Conservation (phyloP, 768 basidiomycete species). For the Psilocybe cyanescens region DNA sequence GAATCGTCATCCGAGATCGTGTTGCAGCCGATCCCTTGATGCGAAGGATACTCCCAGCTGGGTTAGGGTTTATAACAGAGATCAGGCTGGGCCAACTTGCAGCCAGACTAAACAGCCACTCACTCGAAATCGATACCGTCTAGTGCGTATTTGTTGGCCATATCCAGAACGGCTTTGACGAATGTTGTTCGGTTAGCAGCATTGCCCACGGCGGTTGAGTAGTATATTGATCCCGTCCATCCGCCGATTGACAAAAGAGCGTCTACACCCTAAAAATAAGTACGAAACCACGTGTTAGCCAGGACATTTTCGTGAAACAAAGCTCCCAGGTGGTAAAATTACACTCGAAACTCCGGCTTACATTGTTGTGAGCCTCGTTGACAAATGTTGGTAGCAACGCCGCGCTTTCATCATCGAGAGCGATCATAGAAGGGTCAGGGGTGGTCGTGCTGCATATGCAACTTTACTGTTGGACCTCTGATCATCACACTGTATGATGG, state of each 20-base stretch:
- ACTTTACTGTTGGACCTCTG: too few relatives aligned
- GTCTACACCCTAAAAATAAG: constrained; percentile 48
- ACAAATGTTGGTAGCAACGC: constrained; percentile 60
- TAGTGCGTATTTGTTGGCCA: constrained; percentile 53
- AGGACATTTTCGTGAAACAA: neutral
- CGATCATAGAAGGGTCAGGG: constrained; percentile 33
- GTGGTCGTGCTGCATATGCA: constrained; percentile 36
- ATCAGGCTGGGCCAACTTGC: neutral
- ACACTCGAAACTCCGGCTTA: constrained; percentile 20
- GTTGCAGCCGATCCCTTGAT: constrained; percentile 75
- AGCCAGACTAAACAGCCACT: constrained; percentile 14
- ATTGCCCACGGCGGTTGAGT: constrained; percentile 63
- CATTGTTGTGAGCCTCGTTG: constrained; percentile 43
- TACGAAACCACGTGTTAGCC: neutral
- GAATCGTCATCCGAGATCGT: constrained; percentile 61
- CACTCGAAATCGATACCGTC: constrained; percentile 65
- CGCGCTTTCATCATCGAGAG: constrained; percentile 46
- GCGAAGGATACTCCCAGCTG: constrained; percentile 85
- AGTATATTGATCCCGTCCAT: constrained; percentile 68
- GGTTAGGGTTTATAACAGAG: neutral
- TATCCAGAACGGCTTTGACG: constrained; percentile 54
- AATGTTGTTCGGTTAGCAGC: constrained; percentile 63
- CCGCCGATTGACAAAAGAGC: constrained; percentile 70
- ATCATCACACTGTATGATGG: too few relatives aligned
- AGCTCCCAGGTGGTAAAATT: too few relatives aligned